Evolutionary conservation across 495 filamentous ascomycete genomes (phyloP).

Genomic region (Penicillium riverlandense): DNA sequence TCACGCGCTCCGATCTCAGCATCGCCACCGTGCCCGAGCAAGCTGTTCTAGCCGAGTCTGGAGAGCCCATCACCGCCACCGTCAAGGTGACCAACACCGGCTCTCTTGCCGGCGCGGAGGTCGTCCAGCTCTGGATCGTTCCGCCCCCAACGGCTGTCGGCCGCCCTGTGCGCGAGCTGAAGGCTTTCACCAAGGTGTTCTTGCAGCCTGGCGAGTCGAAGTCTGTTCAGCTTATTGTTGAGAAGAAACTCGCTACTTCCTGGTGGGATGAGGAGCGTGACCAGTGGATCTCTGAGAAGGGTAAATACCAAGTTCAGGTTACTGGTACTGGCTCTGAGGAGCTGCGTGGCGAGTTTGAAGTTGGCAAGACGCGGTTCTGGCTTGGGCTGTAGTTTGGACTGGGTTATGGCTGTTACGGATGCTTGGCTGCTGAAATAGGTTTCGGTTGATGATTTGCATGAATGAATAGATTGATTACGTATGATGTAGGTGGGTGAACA

Average conservation of each 20-base stretch:
- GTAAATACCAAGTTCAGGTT: slow-evolving; percentile 59
- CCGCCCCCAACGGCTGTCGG: slow-evolving; percentile 48
- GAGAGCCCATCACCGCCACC: slow-evolving; percentile 49
- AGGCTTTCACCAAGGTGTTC: slow-evolving; percentile 72
- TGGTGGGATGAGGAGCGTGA: slow-evolving; percentile 69
- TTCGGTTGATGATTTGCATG: background rate
- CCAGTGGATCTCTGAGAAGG: slow-evolving; percentile 75
- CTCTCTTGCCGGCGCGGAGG: slow-evolving; percentile 58
- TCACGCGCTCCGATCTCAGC: slow-evolving; percentile 57
- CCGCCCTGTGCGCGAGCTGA: slow-evolving; percentile 69
- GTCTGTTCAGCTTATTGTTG: slow-evolving; percentile 54
- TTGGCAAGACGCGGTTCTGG: slow-evolving; percentile 56
- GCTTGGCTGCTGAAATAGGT: background rate
- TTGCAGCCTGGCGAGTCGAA: slow-evolving; percentile 64
- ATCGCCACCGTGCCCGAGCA: slow-evolving; percentile 29
- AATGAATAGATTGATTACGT: background rate
- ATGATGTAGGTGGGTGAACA: no score
- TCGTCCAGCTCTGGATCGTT: slow-evolving; percentile 69
- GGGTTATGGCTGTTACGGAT: background rate
- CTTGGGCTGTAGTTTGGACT: slow-evolving; percentile 24
- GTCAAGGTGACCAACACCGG: slow-evolving; percentile 67
- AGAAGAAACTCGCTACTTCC: slow-evolving; percentile 69
- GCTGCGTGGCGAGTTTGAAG: slow-evolving; percentile 39
- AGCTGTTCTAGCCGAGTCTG: slow-evolving; percentile 19
- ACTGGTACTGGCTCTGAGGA: slow-evolving; percentile 42